phyloP scores from a whole-genome alignment of 768 basidiomycete species.

The Mycena metata region DNA sequence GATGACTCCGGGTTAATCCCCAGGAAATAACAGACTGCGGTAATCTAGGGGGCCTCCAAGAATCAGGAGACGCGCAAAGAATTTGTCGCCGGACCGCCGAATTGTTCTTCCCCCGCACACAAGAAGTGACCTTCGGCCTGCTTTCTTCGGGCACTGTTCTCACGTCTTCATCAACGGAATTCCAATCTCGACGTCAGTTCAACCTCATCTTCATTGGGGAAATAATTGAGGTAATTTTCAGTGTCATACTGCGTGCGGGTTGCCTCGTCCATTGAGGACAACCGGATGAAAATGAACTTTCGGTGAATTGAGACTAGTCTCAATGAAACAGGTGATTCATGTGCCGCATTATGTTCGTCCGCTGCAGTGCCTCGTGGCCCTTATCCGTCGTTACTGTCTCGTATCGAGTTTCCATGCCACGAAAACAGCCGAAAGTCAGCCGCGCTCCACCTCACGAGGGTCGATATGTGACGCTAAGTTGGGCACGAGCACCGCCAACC shows the following conservation, averaged over 20 bases:
- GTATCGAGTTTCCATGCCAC: slow-evolving; percentile 8
- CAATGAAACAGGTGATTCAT: slow-evolving; percentile 22
- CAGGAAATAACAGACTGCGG: slow-evolving; percentile 13
- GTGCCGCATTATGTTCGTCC: slow-evolving; percentile 12
- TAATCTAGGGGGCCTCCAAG: slow-evolving; percentile 17
- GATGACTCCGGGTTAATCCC: slow-evolving; percentile 22
- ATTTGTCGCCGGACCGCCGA: slow-evolving; percentile 20
- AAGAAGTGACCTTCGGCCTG: slow-evolving; percentile 15
- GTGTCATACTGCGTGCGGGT: slow-evolving; percentile 20
- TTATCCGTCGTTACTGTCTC: slow-evolving; percentile 16
- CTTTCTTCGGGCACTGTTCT: slow-evolving; percentile 14
- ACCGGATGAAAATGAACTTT: slow-evolving; percentile 20
- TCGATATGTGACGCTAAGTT: no score
- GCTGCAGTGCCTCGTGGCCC: slow-evolving; percentile 20
- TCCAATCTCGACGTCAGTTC: slow-evolving; percentile 4
- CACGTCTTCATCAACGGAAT: slow-evolving; percentile 15
- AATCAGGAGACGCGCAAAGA: slow-evolving; percentile 19
- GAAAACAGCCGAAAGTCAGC: slow-evolving; percentile 16
- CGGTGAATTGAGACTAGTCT: slow-evolving; percentile 23
- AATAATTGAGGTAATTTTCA: slow-evolving; percentile 20
- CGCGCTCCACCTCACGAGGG: slow-evolving; percentile 13
- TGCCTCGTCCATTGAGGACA: slow-evolving; percentile 24
- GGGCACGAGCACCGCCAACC: no score
- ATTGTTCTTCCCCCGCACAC: slow-evolving; percentile 12
- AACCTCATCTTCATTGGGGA: slow-evolving; percentile 17